Evolutionary conservation across 306 rosid species (phyloP).

Genomic region (Cucurbita argyrosperma): DNA sequence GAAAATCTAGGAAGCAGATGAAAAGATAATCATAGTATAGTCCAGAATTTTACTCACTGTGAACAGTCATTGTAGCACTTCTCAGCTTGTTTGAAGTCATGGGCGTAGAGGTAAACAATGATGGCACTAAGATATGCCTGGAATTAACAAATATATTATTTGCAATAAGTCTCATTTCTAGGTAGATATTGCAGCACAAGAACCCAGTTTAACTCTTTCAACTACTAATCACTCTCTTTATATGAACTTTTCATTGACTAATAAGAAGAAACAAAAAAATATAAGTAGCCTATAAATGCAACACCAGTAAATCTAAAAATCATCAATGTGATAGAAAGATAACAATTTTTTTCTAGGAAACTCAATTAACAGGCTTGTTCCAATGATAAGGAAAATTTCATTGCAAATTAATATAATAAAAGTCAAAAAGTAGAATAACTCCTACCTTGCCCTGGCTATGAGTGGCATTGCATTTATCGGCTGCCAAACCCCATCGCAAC

Average conservation of each 20-base stretch:
- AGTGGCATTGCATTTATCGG: slow-evolving; percentile 81
- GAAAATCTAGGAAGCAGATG: neutral
- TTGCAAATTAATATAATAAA: neutral
- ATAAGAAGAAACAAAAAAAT: neutral
- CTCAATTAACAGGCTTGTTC: neutral
- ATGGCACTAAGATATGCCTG: slow-evolving; percentile 94
- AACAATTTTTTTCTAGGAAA: neutral
- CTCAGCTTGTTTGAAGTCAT: slow-evolving; percentile 85
- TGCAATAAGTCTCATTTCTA: neutral
- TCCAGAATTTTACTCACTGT: slow-evolving; percentile 47
- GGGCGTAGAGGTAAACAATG: slow-evolving; percentile 64
- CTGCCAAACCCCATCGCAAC: slow-evolving; percentile 73
- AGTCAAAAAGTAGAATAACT: neutral
- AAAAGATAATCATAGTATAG: neutral
- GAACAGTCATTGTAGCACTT: slow-evolving; percentile 85
- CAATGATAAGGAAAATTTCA: neutral
- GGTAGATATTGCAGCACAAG: neutral
- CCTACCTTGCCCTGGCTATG: slow-evolving; percentile 85
- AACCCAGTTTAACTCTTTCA: neutral
- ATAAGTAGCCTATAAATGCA: neutral
- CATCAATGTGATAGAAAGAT: neutral
- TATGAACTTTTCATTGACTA: neutral
- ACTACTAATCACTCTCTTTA: neutral
- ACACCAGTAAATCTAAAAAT: neutral
- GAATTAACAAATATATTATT: slow-evolving; percentile 11